Conservation (phyloP, 768 basidiomycete species). For the Pleurotus platypus region DNA sequence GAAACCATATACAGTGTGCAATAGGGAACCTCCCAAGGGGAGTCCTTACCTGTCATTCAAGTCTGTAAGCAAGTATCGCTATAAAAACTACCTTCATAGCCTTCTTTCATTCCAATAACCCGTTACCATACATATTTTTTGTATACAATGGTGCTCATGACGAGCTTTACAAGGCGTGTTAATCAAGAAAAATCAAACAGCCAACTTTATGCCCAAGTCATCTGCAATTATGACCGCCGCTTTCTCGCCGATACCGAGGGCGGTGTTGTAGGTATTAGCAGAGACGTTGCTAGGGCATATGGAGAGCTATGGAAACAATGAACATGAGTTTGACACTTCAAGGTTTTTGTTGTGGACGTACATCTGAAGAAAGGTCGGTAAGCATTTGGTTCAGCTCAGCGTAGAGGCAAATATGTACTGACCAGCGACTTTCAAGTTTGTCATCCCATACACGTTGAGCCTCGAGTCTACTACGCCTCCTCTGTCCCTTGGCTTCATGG, state of each 20-base stretch:
- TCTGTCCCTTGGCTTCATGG: slow-evolving; percentile 58
- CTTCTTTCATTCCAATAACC: too few species aligned
- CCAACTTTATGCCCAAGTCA: slow-evolving; percentile 34
- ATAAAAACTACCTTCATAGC: too few species aligned
- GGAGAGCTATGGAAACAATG: slow-evolving; percentile 21
- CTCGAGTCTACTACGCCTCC: slow-evolving; percentile 60
- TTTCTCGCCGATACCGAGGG: slow-evolving; percentile 55
- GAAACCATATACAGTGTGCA: too few species aligned
- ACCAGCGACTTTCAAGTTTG: slow-evolving; percentile 59
- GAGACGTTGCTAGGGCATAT: slow-evolving; percentile 36
- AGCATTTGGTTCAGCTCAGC: background rate
- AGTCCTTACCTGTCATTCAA: too few species aligned
- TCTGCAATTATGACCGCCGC: slow-evolving; percentile 57
- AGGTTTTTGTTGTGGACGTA: background rate
- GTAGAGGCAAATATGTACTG: slow-evolving; percentile 3
- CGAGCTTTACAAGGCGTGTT: too few species aligned
- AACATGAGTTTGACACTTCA: slow-evolving; percentile 1
- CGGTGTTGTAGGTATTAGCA: slow-evolving; percentile 39
- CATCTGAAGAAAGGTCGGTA: too few species aligned
- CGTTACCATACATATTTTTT: too few species aligned
- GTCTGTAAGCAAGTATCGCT: too few species aligned
- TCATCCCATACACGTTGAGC: slow-evolving; percentile 61
- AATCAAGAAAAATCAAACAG: background rate
- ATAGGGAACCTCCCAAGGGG: too few species aligned
- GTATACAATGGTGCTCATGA: too few species aligned